Conservation (phyloP, 805 yeast genomes). For the Citeromyces nyonsensis region DNA sequence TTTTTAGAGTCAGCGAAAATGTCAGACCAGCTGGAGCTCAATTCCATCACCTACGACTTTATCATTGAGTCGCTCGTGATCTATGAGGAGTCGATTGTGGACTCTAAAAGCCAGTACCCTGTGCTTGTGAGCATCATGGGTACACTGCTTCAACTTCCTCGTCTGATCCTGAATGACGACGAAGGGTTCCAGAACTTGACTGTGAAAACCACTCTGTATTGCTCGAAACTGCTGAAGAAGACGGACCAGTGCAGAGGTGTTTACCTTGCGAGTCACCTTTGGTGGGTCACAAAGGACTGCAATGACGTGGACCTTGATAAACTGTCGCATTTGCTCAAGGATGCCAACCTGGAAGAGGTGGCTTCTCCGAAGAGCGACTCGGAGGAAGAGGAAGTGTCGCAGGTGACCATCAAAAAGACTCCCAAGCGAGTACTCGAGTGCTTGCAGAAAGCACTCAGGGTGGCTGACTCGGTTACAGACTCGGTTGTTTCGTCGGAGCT, state of each 20-base stretch:
- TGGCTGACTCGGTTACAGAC: constrained; percentile 93
- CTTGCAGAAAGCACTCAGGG: constrained; percentile 72
- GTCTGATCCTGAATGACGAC: constrained; percentile 17
- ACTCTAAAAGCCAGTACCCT: constrained; percentile 32
- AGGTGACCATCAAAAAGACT: constrained; percentile 17
- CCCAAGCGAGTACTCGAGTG: constrained; percentile 79
- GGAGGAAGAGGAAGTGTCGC: constrained; percentile 4
- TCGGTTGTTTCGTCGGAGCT: constrained; percentile 56
- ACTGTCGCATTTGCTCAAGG: constrained; percentile 24
- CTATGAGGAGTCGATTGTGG: constrained; percentile 51
- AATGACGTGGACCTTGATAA: constrained; percentile 7
- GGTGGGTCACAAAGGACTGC: constrained; percentile 72
- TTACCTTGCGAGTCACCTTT: constrained; percentile 74
- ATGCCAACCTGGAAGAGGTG: constrained; percentile 23
- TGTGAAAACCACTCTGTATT: constrained; percentile 74
- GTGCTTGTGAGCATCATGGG: constrained; percentile 28
- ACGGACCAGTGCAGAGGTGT: constrained; percentile 93
- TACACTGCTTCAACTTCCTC: constrained; percentile 24
- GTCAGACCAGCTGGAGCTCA: constrained; percentile 64
- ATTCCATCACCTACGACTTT: constrained; percentile 73
- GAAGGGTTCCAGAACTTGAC: constrained; percentile 75
- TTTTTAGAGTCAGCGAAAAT: too few relatives aligned
- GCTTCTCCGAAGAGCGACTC: constrained; percentile 6
- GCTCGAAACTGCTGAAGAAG: constrained; percentile 77
- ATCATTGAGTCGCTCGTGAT: constrained; percentile 78